phyloP scores from a whole-genome alignment of 1,284 basidiomycete genomes.

The Apiotrichum porosum region DNA sequence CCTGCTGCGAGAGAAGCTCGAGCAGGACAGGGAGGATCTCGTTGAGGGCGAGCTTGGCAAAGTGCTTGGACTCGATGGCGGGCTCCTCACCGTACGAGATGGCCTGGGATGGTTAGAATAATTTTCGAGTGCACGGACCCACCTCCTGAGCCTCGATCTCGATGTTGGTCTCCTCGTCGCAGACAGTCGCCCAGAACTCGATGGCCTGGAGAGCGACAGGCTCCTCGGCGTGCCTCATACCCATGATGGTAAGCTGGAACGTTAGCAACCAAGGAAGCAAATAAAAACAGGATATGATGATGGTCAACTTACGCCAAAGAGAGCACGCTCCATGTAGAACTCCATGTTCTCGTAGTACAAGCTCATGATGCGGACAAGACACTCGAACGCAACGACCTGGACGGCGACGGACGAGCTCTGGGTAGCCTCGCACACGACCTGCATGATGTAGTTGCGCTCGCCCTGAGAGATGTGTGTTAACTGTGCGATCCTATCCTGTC shows the following conservation, averaged over 20 bases:
- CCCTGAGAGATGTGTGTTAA: slow-evolving; percentile 56
- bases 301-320: slow-evolving; percentile 75
- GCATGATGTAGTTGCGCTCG: slow-evolving; percentile 99
- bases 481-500: background rate
- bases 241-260: slow-evolving; percentile 84
- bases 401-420: slow-evolving; percentile 74
- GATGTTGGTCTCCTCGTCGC: slow-evolving; percentile 93
- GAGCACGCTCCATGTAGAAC: slow-evolving; percentile 98
- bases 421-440: slow-evolving; percentile 98
- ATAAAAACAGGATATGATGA: background rate
- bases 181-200: slow-evolving; percentile 99
- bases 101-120: slow-evolving; percentile 55
- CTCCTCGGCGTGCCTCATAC: slow-evolving; percentile 93
- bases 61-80: slow-evolving; percentile 79
- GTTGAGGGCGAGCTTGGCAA: slow-evolving; percentile 87
- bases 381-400: slow-evolving; percentile 90
- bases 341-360: slow-evolving; percentile 99
- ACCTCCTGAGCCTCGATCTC: slow-evolving; percentile 90
- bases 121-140: slow-evolving; percentile 22
- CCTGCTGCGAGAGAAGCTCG: slow-evolving; percentile 81
- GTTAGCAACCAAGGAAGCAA: slow-evolving; percentile 26
- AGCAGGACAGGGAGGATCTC: slow-evolving; percentile 89
- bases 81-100: slow-evolving; percentile 86
- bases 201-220: slow-evolving; percentile 92
- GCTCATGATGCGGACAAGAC: slow-evolving; percentile 93